Conservation (phyloP, 805 yeast genomes). For the Candida koratica region DNA sequence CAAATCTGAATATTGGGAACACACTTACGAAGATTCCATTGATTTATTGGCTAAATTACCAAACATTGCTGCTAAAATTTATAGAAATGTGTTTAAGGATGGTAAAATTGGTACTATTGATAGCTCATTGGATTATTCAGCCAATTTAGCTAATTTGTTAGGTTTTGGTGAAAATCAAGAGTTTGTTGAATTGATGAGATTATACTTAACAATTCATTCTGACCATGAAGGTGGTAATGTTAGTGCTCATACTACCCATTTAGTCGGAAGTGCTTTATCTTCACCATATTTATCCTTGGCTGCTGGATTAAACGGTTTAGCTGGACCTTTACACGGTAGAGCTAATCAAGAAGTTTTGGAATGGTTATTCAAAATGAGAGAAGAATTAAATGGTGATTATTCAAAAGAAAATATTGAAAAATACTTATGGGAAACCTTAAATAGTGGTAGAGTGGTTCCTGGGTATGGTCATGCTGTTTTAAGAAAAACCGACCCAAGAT, state of each 20-base stretch:
- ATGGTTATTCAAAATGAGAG: conserved; percentile 64
- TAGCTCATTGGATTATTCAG: conserved; percentile 62
- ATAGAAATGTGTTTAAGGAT: conserved; percentile 56
- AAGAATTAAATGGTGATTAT: conserved; percentile 58
- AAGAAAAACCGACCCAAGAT: conserved; percentile 80
- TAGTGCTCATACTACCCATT: conserved; percentile 76
- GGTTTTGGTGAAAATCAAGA: conserved; percentile 57
- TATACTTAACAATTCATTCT: conserved; percentile 70
- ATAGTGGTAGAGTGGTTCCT: conserved; percentile 75
- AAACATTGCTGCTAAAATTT: conserved; percentile 68
- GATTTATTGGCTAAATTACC: conserved; percentile 72
- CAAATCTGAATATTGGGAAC: conserved; percentile 72
- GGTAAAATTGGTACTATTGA: conserved; percentile 57
- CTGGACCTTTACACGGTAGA: conserved; percentile 83
- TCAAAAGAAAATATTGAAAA: conserved; percentile 53
- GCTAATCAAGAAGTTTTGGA: conserved; percentile 84
- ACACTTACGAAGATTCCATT: conserved; percentile 67
- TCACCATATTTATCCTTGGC: conserved; percentile 73
- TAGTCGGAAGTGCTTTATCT: conserved; percentile 77
- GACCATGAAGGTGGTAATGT: conserved; percentile 87
- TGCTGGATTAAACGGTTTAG: conserved; percentile 78
- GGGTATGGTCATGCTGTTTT: conserved; percentile 88
- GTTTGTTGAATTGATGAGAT: conserved; percentile 67
- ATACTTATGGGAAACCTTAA: conserved; percentile 67
- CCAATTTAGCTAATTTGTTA: conserved; percentile 61